Conservation (phyloP, 192 early-diverging fungal genomes). For the Backusella westeae region DNA sequence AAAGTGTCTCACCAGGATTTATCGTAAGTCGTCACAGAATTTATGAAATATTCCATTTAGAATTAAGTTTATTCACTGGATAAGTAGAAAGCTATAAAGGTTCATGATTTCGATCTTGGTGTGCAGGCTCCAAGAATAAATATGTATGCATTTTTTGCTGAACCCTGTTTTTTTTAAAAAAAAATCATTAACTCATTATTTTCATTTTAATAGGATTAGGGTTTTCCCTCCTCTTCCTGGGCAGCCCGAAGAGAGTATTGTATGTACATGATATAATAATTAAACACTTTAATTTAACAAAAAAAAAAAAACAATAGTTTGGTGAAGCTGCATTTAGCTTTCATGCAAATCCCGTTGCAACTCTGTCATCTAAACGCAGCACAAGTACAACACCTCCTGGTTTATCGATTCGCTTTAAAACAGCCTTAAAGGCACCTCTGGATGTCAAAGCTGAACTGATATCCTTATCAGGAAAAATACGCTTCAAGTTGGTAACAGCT, state of each 20-base stretch:
- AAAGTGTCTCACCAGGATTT: conserved; percentile 3
- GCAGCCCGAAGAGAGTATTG: conserved; percentile 29
- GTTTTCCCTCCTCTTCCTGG: conserved; percentile 25
- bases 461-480: conserved; percentile 23
- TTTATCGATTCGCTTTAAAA: conserved; percentile 23
- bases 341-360: conserved; percentile 23
- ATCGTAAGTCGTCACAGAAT: conserved; percentile 6
- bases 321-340: conserved; percentile 30
- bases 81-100: conserved; percentile 27
- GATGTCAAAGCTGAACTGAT: conserved; percentile 25
- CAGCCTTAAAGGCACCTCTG: conserved; percentile 15
- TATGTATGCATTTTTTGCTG: conserved; percentile 4
- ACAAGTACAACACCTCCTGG: conserved; percentile 11
- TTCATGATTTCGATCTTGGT: conserved; percentile 32
- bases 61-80: background rate
- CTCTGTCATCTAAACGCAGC: background rate
- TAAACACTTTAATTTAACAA: background rate
- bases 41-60: background rate
- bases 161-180: background rate
- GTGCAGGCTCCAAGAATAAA: conserved; percentile 31
- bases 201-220: conserved; percentile 3
- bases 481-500: conserved; percentile 30
- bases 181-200: background rate
- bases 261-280: background rate
- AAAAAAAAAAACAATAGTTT: background rate